Conservation (phyloP, 129 eudicot species). For the Flaveria sonorensis region DNA sequence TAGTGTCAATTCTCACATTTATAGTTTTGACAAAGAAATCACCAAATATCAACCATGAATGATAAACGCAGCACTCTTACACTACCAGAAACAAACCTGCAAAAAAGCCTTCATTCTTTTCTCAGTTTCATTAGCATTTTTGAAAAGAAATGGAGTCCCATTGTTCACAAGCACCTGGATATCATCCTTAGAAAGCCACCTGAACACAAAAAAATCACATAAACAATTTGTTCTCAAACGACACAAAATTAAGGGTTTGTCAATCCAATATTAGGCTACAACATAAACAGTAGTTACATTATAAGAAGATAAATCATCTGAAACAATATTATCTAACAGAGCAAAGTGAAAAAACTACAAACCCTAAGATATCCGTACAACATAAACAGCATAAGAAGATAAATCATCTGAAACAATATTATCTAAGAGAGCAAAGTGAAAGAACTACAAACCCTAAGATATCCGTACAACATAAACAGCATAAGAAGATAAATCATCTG, state of each 20-base stretch:
- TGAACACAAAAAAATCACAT: conserved; percentile 31
- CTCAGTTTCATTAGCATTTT: conserved; percentile 54
- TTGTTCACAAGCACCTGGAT: conserved; percentile 58
- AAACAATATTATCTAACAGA: background rate
- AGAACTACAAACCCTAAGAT: conserved; percentile 53
- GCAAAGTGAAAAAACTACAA: conserved; percentile 5
- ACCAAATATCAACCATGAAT: background rate
- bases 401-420: background rate
- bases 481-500: background rate
- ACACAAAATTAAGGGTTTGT: background rate
- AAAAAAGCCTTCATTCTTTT: conserved; percentile 70
- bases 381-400: background rate
- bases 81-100: conserved; percentile 30
- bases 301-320: background rate
- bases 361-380: conserved; percentile 62
- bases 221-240: background rate
- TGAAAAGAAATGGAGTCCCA: conserved; percentile 82
- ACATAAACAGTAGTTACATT: background rate
- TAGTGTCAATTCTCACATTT: background rate
- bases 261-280: too few species aligned
- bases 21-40: background rate
- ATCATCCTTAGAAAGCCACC: conserved; percentile 69
- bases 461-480: background rate
- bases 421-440: background rate
- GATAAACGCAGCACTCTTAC: background rate